Conservation (phyloP, 2,329 filamentous ascomycete genomes). For the Nakataea oryzae region DNA sequence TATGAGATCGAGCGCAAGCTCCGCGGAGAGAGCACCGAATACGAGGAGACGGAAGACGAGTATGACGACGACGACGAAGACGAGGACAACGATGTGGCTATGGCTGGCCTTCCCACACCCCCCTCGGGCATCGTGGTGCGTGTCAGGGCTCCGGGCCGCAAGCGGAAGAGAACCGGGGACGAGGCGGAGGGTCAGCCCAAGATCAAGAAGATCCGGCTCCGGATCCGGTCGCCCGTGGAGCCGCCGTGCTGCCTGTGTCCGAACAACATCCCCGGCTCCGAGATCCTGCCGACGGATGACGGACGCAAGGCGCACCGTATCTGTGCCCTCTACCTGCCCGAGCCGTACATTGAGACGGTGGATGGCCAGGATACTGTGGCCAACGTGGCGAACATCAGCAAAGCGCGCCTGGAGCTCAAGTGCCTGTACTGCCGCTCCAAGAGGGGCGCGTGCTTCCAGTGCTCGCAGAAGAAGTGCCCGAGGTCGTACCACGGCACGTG, state of each 20-base stretch:
- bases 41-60: constrained; percentile 66
- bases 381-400: constrained; percentile 72
- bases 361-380: constrained; percentile 64
- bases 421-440: constrained; percentile 93
- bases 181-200: constrained; percentile 36
- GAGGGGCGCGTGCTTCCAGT: constrained; percentile 94
- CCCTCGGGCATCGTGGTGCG: constrained; percentile 64
- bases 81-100: constrained; percentile 45
- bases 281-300: constrained; percentile 79
- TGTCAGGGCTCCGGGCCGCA: constrained; percentile 47
- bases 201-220: constrained; percentile 69
- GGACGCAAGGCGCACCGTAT: constrained; percentile 78
- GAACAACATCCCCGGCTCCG: constrained; percentile 73
- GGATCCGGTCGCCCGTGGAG: constrained; percentile 58
- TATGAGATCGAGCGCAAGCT: constrained; percentile 92
- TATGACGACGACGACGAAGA: constrained; percentile 59
- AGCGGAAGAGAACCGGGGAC: constrained; percentile 51
- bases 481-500: constrained; percentile 93
- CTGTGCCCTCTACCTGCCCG: constrained; percentile 84
- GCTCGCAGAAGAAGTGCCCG: constrained; percentile 87
- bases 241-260: constrained; percentile 88
- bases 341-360: constrained; percentile 72
- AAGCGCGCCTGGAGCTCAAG: constrained; percentile 81
- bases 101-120: constrained; percentile 66
- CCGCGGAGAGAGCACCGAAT: constrained; percentile 78